Evolutionary conservation across 2,329 filamentous ascomycete genomes (phyloP), one percentile per base, ranked within the genome.

Genomic region (Sarocladiaceae sp.): DNA sequence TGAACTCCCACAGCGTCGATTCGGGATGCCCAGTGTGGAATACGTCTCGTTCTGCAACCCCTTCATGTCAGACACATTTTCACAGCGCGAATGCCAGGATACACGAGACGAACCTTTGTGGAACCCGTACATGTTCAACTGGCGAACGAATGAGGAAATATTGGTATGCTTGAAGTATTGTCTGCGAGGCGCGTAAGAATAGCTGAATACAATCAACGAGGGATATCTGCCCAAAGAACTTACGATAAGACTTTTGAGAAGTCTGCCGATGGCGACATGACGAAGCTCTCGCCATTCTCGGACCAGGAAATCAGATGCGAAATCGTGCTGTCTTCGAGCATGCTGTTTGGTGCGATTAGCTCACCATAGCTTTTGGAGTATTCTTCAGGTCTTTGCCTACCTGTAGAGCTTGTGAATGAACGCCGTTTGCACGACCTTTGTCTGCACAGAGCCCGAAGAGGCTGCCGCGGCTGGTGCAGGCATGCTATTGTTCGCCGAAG

Each of bases 91-190:
- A n/a, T 19, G 24, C 27, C 19, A 11, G 10, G 13, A 9, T 34
- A 31, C 26, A 32, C 5, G 23, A 18, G 13, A 57, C 61, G 37
- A 55, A 94, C 90, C 90, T 85, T 98, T 98, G 63, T 98, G 93
- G 65, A 98, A 98, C 6, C 93, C 93, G 56, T 98, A 98, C 93
- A 98, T 98, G 62, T 98, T 98, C 42, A 98, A 69, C 67, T 98
- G 93, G 40, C 93, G 82, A 41, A 98, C 93, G 63, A 98, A 98
- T 1, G 93, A 97, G 10, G 93, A 97, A 49, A 97, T 95, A 60
- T 98, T 98, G 54, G 91, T 98, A 63, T 98, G 93, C 60, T 98
- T 98, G 65, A 98, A 98, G 62, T 98, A 98, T 79, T 95, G 89
- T 45, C 91, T 95, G 56, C 29, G 40, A 33, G 26, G 23, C 12